Base-by-base conservation (phyloP, 169 alveolate species). In the Perkinsus olseni region DNA sequence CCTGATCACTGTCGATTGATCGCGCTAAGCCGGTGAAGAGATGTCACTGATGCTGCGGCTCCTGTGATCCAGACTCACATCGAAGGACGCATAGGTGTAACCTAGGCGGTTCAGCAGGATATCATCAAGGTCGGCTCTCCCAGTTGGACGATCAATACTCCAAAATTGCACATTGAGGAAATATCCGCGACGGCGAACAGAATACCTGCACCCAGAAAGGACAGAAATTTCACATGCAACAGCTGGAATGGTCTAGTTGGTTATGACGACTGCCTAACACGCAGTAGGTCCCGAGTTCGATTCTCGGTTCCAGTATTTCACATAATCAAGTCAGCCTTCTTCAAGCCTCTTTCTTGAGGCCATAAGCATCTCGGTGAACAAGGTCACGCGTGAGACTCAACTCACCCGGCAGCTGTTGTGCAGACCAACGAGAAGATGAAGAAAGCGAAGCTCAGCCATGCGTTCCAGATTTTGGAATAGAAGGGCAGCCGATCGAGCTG, bases 221-320 rank as follows among this genome's bases (percentile, higher is more conserved):
- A 62, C 34, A 62, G 17, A 13, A 13, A 62, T 3, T 62, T 62
- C n/a, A 62, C 17, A 62, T 13, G 11, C 11, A 21, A 13, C 13
- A 62, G 82, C 82, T 62, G 82, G 82, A 62, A 62, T 62, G 82
- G 82, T 62, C 82, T 62, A 62, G 82, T 62, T 62, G 82, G 82
- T 62, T 62, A 62, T 62, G 82, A 62, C 82, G 82, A 62, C 82
- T 62, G 82, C 82, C 82, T 62, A 62, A 62, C 82, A 62, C 82
- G 82, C 82, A 62, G 82, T 62, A 62, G 82, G 82, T 62, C 82
- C 82, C 82, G 82, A 62, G 82, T 62, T 62, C 82, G 82, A 62
- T 62, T 62, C 82, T 62, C 82, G 82, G 82, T 62, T 62, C 82
- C 82, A 62, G 82, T 62, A 62, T 24, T 62, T 62, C 17, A 13